A percentile compares a stretch with the other conserved stretches of the same genome.
These are phyloP conservation scores for Pleurostoma richardsiae DNA, from an alignment of 2,329 filamentous ascomycete genomes.

Conservation along the genomic window DNA sequence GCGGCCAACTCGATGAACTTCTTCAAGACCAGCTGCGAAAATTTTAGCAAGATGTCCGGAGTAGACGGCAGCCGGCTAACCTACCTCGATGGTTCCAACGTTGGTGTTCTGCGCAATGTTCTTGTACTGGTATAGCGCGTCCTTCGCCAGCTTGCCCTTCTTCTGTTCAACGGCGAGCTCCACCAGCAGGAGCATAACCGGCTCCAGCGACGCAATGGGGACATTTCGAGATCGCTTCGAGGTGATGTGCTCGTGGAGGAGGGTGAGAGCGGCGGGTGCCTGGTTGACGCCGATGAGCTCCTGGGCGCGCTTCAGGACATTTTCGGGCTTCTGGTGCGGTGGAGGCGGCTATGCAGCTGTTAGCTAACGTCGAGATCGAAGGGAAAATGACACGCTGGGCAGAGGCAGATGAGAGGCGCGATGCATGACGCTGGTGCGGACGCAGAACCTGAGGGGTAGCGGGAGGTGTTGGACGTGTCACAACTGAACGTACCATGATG, in stretches of 20 bases:
- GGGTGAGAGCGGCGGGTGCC: constrained; percentile 82
- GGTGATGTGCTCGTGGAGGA: constrained; percentile 98
- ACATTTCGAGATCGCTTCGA: constrained; percentile 97
- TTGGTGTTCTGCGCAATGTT: constrained; percentile 99
- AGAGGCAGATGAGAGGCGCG: constrained; percentile 3
- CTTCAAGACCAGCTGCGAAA: constrained; percentile 74
- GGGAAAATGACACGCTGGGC: not conserved
- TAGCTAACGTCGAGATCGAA: constrained; percentile 5
- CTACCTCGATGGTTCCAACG: constrained; percentile 91
- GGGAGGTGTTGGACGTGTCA: not conserved
- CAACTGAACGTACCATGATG: constrained; percentile 36
- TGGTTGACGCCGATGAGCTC: constrained; percentile 98
- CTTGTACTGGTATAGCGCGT: constrained; percentile 99
- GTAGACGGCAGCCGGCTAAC: constrained; percentile 5
- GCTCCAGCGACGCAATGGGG: constrained; percentile 92
- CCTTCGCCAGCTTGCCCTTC: constrained; percentile 98
- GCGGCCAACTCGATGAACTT: constrained; percentile 97
- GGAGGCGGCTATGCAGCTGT: constrained; percentile 65
- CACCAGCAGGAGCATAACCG: constrained; percentile 96
- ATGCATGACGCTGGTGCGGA: constrained; percentile 1
- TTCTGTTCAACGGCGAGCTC: constrained; percentile 95
- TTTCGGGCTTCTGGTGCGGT: constrained; percentile 96
- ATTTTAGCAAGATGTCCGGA: constrained; percentile 2
- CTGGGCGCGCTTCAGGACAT: constrained; percentile 96
- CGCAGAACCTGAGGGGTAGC: constrained; percentile 1